Base-by-base conservation (phyloP, 352 stramenopile species). In the Phytophthora europaea region DNA sequence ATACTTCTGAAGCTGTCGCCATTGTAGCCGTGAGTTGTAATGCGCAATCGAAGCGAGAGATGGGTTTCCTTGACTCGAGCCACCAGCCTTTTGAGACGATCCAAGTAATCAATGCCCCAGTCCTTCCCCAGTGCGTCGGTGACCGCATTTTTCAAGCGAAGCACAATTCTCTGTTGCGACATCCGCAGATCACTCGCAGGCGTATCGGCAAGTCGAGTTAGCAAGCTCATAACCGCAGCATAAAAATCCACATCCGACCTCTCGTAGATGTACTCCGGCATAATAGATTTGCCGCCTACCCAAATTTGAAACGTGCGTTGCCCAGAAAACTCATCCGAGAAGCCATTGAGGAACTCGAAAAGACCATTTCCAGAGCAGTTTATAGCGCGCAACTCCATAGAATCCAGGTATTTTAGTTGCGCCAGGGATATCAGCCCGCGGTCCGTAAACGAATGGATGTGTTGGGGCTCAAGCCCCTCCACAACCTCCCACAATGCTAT, bases 301-400 rank as follows among this genome's bases (percentile, higher is more conserved):
- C n/a, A 84, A 53, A 87, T 83, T 22, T 84, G 67, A 54, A 86
- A 63, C 31, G 70, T 76, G 45, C 79, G 79, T 48, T 86, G 74
- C 1, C 74, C 71, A 9, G 51, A 40, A 38, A 77, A 80, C 4
- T 67, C 61, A 20, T 67, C 45, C 0, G 80, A 80, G 10, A 83
- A 68, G 5, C 68, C 63, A 60, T 73, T 81, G 12, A 87, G 47
- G 34, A 84, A 79, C 34, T 64, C 60, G 23, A 87, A 84, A n/a
- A 87, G 28, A 0, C 80, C 80, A 4, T 73, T 56, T 0, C 75
- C 80, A 0, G 77, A 80, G 60, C 67, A 81, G 20, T 82, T 87
- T 20, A 87, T 50, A 6, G 64, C 61, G 0, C 77, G 74, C 2
- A 87, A 58, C 43, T 87, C 74, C 58, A 87, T 45, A 9, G 57